Percentiles rank a stretch among this genome's conserved stretches.
Conservation (phyloP, 805 yeast species). For the Scheffersomyces amazonensis region DNA sequence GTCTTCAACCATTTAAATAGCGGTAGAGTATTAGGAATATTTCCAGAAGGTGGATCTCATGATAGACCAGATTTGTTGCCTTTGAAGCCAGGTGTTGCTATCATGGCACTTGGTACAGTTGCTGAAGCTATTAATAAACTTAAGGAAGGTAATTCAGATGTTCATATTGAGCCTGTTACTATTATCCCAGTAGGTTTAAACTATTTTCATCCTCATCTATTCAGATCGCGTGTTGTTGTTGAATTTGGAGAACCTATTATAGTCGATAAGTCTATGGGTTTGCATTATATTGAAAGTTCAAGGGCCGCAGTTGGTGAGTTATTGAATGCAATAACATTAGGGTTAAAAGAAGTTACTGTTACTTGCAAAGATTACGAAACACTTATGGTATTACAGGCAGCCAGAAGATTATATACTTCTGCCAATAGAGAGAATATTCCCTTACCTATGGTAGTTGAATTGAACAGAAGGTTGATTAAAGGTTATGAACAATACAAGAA, state of each 20-base stretch:
- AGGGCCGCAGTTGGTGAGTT: conserved; percentile 24
- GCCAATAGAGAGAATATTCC: conserved; percentile 33
- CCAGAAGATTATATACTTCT: conserved; percentile 37
- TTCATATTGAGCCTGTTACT: conserved; percentile 22
- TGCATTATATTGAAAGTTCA: conserved; percentile 21
- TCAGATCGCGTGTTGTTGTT: conserved; percentile 39
- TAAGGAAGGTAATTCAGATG: conserved; percentile 6
- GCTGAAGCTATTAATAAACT: conserved; percentile 19
- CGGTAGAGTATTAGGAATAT: conserved; percentile 36
- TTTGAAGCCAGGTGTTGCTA: conserved; percentile 43
- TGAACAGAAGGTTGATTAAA: conserved; percentile 35
- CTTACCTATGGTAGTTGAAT: conserved; percentile 39
- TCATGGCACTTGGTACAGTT: conserved; percentile 43
- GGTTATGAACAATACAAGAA: conserved; percentile 34
- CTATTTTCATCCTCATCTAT: conserved; percentile 41
- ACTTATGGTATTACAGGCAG: conserved; percentile 41
- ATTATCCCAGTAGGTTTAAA: conserved; percentile 41
- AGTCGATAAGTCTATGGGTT: conserved; percentile 26
- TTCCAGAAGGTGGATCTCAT: conserved; percentile 46
- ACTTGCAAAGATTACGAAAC: conserved; percentile 42
- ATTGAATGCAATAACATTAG: conserved; percentile 26
- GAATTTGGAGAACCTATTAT: conserved; percentile 42
- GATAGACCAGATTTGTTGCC: conserved; percentile 42
- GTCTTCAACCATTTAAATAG: conserved; percentile 36
- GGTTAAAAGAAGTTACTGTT: conserved; percentile 37